phyloP scores from a whole-genome alignment of 176 grass and related monocot genomes.

The Zizania latifolia region DNA sequence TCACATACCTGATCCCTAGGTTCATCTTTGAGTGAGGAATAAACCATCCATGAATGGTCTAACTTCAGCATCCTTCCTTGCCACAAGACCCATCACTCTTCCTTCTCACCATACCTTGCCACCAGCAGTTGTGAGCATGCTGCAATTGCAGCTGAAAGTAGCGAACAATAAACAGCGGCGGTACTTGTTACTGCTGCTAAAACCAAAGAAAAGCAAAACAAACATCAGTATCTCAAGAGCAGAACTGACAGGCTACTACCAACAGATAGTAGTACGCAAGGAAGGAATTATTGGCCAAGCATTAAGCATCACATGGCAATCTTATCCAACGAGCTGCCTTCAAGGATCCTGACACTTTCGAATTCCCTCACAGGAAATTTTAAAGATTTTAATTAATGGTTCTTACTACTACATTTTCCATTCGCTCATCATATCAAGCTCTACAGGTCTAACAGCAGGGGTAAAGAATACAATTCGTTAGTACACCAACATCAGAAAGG shows the following conservation, averaged over 20 bases:
- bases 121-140: conserved; percentile 76
- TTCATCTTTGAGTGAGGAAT: conserved; percentile 65
- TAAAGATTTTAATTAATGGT: neutral
- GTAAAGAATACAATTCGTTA: neutral
- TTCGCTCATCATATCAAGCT: neutral
- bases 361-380: neutral
- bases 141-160: conserved; percentile 71
- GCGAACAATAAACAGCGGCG: too few relatives aligned
- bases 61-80: too few relatives aligned
- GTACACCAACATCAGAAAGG: neutral
- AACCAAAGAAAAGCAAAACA: too few relatives aligned
- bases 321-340: too few relatives aligned
- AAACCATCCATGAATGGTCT: conserved; percentile 95
- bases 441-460: neutral
- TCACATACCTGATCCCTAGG: conserved; percentile 65
- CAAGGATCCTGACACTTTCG: too few relatives aligned
- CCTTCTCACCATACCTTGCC: conserved; percentile 75
- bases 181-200: too few relatives aligned
- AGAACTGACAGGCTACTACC: too few relatives aligned
- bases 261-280: too few relatives aligned
- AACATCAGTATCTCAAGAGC: too few relatives aligned
- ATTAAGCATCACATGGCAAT: too few relatives aligned
- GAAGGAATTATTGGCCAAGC: too few relatives aligned
- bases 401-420: neutral
- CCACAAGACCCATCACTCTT: too few relatives aligned